These are phyloP conservation scores for Sporothrix schenckii DNA, from an alignment of 2,329 filamentous ascomycete species.

Conservation along the genomic window DNA sequence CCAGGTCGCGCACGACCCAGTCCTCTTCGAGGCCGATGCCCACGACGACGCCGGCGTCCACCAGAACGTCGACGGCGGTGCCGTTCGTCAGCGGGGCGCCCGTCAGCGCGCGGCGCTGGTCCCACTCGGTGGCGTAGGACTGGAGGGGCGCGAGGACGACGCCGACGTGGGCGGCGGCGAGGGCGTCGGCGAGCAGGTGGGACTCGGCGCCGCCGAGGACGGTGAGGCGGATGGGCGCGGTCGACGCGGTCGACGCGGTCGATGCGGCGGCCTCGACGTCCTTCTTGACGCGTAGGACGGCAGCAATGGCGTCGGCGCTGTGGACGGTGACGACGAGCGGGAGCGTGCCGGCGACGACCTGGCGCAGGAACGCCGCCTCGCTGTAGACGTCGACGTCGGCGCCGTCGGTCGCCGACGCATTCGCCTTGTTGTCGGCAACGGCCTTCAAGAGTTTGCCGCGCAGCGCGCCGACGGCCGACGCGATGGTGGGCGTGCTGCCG, in stretches of 20 bases:
- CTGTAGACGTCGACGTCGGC: slow-evolving; percentile 50
- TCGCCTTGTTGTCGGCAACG: slow-evolving; percentile 39
- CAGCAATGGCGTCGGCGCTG: slow-evolving; percentile 64
- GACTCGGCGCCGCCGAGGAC: slow-evolving; percentile 67
- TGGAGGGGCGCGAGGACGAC: slow-evolving; percentile 64
- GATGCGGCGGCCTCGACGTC: slow-evolving; percentile 52
- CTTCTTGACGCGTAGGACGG: slow-evolving; percentile 61
- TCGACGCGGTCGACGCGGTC: background rate
- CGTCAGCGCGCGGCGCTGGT: slow-evolving; percentile 62
- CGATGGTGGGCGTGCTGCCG: slow-evolving; percentile 53
- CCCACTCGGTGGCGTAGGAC: slow-evolving; percentile 60
- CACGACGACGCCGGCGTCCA: slow-evolving; percentile 61
- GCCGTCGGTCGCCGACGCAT: slow-evolving; percentile 37
- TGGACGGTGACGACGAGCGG: slow-evolving; percentile 63
- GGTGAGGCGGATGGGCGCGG: slow-evolving; percentile 52
- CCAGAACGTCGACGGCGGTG: slow-evolving; percentile 60
- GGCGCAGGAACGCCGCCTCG: slow-evolving; percentile 55
- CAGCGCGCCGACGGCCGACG: slow-evolving; percentile 56
- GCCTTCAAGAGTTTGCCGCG: slow-evolving; percentile 59
- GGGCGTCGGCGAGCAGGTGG: slow-evolving; percentile 59
- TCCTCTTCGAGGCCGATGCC: slow-evolving; percentile 64
- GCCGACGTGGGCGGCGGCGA: slow-evolving; percentile 59
- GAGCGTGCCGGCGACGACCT: slow-evolving; percentile 57
- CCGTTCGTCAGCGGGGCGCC: slow-evolving; percentile 69
- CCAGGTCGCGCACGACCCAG: slow-evolving; percentile 64